Percentiles rank a stretch among this genome's conserved stretches.
phyloP scores from a whole-genome alignment of 495 filamentous ascomycete genomes.

The Penicillium odoratum region DNA sequence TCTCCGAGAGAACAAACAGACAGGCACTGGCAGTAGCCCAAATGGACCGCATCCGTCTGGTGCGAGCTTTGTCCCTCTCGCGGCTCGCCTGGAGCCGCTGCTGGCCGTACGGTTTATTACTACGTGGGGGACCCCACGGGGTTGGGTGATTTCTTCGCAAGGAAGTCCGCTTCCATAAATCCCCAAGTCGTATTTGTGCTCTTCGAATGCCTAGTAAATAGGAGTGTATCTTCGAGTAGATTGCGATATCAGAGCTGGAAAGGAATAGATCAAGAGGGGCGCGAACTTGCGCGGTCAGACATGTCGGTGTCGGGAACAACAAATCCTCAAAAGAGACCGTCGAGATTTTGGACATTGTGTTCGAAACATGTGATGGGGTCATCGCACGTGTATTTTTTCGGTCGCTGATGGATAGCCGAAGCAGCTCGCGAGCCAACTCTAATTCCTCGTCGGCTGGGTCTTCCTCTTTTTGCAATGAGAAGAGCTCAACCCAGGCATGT shows the following conservation, averaged over 20 bases:
- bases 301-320: constrained; percentile 74
- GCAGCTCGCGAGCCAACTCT: constrained; percentile 74
- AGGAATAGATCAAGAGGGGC: constrained; percentile 89
- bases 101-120: constrained; percentile 57
- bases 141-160: constrained; percentile 74
- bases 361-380: constrained; percentile 36
- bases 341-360: constrained; percentile 31
- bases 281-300: constrained; percentile 68
- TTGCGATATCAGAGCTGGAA: constrained; percentile 66
- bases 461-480: constrained; percentile 68
- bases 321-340: constrained; percentile 68
- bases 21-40: constrained; percentile 87
- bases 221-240: constrained; percentile 79
- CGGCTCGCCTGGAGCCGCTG: constrained; percentile 56
- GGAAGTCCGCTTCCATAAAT: constrained; percentile 79
- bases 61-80: constrained; percentile 57
- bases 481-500: constrained; percentile 74
- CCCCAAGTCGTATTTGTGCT: constrained; percentile 75
- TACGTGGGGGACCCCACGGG: constrained; percentile 63
- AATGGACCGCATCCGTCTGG: constrained; percentile 66
- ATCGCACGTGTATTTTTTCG: constrained; percentile 23
- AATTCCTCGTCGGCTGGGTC: constrained; percentile 73
- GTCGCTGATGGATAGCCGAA: constrained; percentile 64
- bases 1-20: constrained; percentile 83
- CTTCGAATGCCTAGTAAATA: constrained; percentile 84